Evolutionary conservation across 2,329 filamentous ascomycete species (phyloP), one percentile per base, ranked within the genome.

Genomic region (Fusarium mexicanum): DNA sequence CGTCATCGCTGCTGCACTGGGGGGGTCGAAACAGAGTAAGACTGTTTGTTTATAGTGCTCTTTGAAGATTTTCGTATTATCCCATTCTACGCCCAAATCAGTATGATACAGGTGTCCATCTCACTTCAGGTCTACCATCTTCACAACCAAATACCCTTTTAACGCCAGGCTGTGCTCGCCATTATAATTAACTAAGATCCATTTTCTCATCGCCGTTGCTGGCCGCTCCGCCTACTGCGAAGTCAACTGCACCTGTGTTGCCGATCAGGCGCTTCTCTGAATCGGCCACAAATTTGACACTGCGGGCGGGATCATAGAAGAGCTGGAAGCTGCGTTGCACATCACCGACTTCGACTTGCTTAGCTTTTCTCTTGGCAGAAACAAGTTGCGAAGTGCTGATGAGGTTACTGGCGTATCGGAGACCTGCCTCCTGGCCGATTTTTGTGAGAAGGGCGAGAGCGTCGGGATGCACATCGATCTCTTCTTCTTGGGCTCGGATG

Each of bases 391-490:
- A 96, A 4, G 96, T 98, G 29, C 94, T 97, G 84, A 99, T 98
- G 64, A 99, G 91, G 82, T 99, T 98, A 86, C 94, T 97, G n/a
- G 95, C 96, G 81, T 99, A 99, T 77, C 96, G 90, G 58, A 99
- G 87, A 31, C 96, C 96, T 4, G 95, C 92, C 83, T 99, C 96
- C 79, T 95, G 90, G 37, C 95, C 96, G 78, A 98, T 97, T 87
- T 98, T 98, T 71, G 96, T 97, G 43, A 99, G 89, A 20, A 99
- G 89, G 3, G 95, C 95, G 18, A 99, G 89, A 2, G 96, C 96
- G 81, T 98, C 95, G 11, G 95, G 89, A 1, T 94, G 94, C 40
- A 98, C 86, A 73, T 99, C 96, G 55, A 99, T 92, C 81, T 99
- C 96, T 82, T 99, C 96, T 83, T 99, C 96, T 80, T 96, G 93